phyloP scores from a whole-genome alignment of 768 basidiomycete species.

The Leccinum incarnatum region DNA sequence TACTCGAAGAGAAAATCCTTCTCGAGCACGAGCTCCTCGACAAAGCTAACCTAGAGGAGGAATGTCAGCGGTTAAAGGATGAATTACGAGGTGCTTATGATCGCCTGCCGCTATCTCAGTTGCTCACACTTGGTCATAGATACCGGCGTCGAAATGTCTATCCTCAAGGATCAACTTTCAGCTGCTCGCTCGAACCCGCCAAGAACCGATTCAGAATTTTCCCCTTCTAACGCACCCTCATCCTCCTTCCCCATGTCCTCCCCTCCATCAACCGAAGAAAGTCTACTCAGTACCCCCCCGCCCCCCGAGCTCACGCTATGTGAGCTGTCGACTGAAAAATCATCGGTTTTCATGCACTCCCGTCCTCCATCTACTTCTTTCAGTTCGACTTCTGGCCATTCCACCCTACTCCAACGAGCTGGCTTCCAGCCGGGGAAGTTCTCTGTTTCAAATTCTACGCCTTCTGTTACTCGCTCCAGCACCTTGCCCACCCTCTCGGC shows the following conservation, averaged over 20 bases:
- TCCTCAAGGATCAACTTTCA: constrained; percentile 73
- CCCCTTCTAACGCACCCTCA: constrained; percentile 27
- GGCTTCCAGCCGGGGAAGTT: constrained; percentile 47
- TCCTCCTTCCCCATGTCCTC: constrained; percentile 36
- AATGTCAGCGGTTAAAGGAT: constrained; percentile 86
- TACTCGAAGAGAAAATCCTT: constrained; percentile 94
- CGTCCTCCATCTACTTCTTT: constrained; percentile 31
- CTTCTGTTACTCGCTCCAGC: constrained; percentile 57
- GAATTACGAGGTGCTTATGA: constrained; percentile 82
- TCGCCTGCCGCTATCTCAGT: not conserved
- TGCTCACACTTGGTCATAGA: constrained; percentile 46
- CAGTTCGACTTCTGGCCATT: constrained; percentile 39
- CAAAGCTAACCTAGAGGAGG: constrained; percentile 88
- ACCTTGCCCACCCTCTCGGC: constrained; percentile 52
- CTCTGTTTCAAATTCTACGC: constrained; percentile 38
- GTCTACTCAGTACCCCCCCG: constrained; percentile 55
- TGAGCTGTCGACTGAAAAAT: constrained; percentile 50
- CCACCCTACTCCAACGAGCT: constrained; percentile 49
- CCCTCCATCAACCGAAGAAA: constrained; percentile 42
- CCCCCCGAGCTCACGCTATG: constrained; percentile 60
- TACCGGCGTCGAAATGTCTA: constrained; percentile 78
- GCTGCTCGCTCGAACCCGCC: constrained; percentile 35
- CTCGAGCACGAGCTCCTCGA: constrained; percentile 93
- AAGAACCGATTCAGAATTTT: constrained; percentile 25
- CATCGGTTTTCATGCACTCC: constrained; percentile 35